Base-by-base conservation (phyloP, 1,284 basidiomycete genomes). In the Xerocomus nothofagi region DNA sequence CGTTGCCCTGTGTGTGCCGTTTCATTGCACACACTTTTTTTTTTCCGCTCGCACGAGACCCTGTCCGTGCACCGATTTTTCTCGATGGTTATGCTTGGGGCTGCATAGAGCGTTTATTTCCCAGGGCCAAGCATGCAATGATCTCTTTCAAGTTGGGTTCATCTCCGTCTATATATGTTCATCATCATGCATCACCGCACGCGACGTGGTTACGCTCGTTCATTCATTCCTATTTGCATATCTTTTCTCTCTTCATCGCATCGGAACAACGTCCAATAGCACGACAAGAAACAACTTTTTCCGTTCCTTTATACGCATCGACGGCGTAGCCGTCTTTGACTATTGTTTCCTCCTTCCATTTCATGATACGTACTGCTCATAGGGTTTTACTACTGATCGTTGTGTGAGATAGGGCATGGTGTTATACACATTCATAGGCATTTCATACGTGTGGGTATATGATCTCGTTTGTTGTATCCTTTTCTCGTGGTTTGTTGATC, bases 351-450 rank as follows among this genome's bases (percentile, higher is more conserved):
- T n/a, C 8, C 36, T 39, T 31, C 31, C 11, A 29, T 30, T 48
- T 37, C 18, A 41, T 42, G 27, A 30, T 48, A 20, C 18, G 27
- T 48, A 20, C 18, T 34, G 10, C 10, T 54, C 27, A n/a, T 46
- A 44, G 46, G 61, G 47, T 46, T 48, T 59, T 46, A 26, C 14
- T 18, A 21, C 14, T 54, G n/a, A 40, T 12, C 20, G 26, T 36
- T 31, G 42, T 50, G 41, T 38, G 57, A 49, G n/a, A 62, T 57
- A 56, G 58, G 60, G 52, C 50, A 49, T 42, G n/a, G 36, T 42
- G 34, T 49, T 56, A 41, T 48, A 38, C 39, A 11, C 26, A 27
- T 45, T 32, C 24, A 32, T 40, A 34, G 23, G n/a, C 44, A 9
- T 27, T 39, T 15, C 39, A 47, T 48, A 27, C 40, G 40, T 51